These are phyloP conservation scores for Solanum okadae DNA, from an alignment of 257 asterid species.

Conservation along the genomic window DNA sequence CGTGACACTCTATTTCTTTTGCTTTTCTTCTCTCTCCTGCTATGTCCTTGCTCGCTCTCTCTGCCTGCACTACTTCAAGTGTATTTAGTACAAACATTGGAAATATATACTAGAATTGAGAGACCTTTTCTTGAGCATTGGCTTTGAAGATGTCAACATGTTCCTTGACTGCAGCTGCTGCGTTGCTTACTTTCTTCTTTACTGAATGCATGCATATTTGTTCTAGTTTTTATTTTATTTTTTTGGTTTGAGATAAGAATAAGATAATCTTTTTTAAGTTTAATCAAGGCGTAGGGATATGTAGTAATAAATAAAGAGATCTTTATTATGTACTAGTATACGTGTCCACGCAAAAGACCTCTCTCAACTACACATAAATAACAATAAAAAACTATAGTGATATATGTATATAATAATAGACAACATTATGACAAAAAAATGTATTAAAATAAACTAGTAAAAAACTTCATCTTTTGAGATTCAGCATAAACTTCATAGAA, in stretches of 20 bases:
- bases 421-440: neutral
- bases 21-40: slow-evolving; percentile 48
- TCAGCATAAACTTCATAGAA: too few relatives aligned
- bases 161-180: slow-evolving; percentile 55
- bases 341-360: too few relatives aligned
- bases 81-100: neutral
- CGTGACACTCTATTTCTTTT: slow-evolving; percentile 37
- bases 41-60: slow-evolving; percentile 37
- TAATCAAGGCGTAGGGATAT: neutral
- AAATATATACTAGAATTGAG: neutral
- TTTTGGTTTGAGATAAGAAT: neutral
- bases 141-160: slow-evolving; percentile 49
- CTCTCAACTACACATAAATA: too few relatives aligned
- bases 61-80: slow-evolving; percentile 25
- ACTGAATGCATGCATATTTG: slow-evolving; percentile 49
- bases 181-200: slow-evolving; percentile 51
- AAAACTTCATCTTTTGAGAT: too few relatives aligned
- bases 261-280: too few relatives aligned
- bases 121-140: slow-evolving; percentile 56
- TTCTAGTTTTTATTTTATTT: too few relatives aligned
- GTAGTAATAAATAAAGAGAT: too few relatives aligned
- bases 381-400: too few relatives aligned
- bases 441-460: too few relatives aligned
- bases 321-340: too few relatives aligned
- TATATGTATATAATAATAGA: too few relatives aligned